phyloP scores from a whole-genome alignment of 768 basidiomycete species.

The Tulasnella sp. region DNA sequence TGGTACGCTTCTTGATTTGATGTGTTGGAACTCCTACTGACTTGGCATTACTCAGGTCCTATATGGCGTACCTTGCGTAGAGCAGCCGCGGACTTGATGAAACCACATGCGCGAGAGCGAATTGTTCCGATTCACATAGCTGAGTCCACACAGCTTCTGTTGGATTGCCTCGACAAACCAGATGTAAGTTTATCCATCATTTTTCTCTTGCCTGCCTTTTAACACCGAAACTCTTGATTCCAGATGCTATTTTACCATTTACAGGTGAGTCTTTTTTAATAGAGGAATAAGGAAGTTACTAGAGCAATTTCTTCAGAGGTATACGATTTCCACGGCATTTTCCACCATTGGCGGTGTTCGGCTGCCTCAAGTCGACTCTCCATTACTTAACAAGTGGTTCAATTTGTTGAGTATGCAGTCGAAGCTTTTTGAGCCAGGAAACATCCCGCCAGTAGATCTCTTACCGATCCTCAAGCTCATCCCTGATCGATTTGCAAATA shows the following conservation, averaged over 20 bases:
- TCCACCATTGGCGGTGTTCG: no score
- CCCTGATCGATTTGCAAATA: neutral
- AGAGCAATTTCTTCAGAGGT: constrained; percentile 23
- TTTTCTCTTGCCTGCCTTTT: no score
- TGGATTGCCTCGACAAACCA: constrained; percentile 24
- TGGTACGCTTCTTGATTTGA: no score
- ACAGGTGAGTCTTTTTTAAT: no score
- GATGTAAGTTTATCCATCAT: constrained; percentile 21
- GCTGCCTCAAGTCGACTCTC: no score
- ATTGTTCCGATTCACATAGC: constrained; percentile 13
- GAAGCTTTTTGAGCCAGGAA: constrained; percentile 27
- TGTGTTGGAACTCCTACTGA: no score
- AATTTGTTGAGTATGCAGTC: no score
- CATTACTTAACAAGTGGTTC: no score
- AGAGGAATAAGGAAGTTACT: constrained; percentile 22
- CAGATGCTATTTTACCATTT: neutral
- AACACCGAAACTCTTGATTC: neutral
- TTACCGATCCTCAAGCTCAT: constrained; percentile 24
- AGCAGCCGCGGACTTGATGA: constrained; percentile 17
- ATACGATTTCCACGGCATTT: constrained; percentile 21
- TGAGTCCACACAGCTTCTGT: constrained; percentile 13
- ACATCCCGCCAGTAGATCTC: constrained; percentile 28
- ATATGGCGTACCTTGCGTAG: constrained; percentile 19
- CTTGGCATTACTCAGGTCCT: no score
- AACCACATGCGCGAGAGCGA: constrained; percentile 17